Conservation (phyloP, 768 basidiomycete genomes). For the Collybia nuda region DNA sequence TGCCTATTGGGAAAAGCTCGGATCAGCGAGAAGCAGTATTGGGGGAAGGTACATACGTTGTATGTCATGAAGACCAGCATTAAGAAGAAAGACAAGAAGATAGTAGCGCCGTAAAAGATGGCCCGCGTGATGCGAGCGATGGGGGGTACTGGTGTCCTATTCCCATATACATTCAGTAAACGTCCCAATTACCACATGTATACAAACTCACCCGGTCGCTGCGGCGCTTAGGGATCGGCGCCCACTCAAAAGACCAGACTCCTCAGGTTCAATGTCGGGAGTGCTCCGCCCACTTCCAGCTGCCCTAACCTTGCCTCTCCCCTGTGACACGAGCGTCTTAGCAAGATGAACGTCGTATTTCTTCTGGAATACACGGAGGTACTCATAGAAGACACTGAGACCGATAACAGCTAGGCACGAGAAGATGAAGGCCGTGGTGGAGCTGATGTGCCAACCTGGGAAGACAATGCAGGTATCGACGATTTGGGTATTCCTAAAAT, state of each 20-base stretch:
- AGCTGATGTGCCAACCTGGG: conserved; percentile 70
- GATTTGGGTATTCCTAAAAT: conserved; percentile 70
- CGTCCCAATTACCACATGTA: background rate
- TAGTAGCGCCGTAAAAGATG: conserved; percentile 67
- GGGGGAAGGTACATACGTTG: conserved; percentile 57
- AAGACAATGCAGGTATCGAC: conserved; percentile 84
- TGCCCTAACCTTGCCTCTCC: conserved; percentile 44
- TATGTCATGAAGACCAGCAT: conserved; percentile 99
- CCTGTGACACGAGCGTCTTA: conserved; percentile 37
- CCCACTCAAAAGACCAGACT: conserved; percentile 53
- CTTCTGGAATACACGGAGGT: conserved; percentile 64
- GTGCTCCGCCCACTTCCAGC: conserved; percentile 22
- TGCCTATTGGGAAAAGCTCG: conserved; percentile 45
- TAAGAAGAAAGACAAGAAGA: conserved; percentile 84
- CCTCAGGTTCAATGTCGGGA: conserved; percentile 37
- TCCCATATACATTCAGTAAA: background rate
- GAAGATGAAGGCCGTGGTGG: conserved; percentile 53
- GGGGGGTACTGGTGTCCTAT: conserved; percentile 51
- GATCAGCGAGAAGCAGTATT: conserved; percentile 1
- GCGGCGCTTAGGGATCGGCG: conserved; percentile 34
- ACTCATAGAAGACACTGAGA: conserved; percentile 79
- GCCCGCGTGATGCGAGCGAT: conserved; percentile 59
- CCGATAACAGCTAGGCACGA: conserved; percentile 65
- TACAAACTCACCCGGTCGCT: conserved; percentile 41
- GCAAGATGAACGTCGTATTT: conserved; percentile 61